Percentiles rank a stretch among this genome's conserved stretches.
These are phyloP conservation scores for Tuber aestivum DNA, from an alignment of 495 filamentous ascomycete species.

Conservation along the genomic window DNA sequence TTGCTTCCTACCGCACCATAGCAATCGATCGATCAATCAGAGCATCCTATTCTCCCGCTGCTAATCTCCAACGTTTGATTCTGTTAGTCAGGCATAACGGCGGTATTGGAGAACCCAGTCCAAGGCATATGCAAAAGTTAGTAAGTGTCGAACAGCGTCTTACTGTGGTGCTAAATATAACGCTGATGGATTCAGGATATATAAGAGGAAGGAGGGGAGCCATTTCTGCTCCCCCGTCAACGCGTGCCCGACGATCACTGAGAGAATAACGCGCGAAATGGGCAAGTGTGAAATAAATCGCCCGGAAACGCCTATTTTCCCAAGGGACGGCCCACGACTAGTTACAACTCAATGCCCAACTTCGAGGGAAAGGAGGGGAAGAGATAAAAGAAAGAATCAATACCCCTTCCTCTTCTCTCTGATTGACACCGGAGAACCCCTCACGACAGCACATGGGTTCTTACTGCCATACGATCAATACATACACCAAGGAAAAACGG, in stretches of 20 bases:
- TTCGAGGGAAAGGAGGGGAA: neutral
- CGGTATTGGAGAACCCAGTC: neutral
- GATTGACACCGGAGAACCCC: neutral
- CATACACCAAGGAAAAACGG: neutral
- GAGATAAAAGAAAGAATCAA: neutral
- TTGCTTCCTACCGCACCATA: neutral
- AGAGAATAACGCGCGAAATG: neutral
- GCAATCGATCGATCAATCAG: neutral
- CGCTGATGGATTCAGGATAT: neutral
- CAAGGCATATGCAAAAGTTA: neutral
- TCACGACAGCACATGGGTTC: neutral
- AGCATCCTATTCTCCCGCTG: neutral
- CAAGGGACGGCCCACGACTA: neutral
- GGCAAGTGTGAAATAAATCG: neutral
- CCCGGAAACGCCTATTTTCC: neutral
- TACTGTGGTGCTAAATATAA: constrained; percentile 4
- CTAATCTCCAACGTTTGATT: neutral
- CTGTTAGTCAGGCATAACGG: neutral
- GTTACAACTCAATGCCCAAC: neutral
- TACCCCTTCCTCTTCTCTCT: neutral
- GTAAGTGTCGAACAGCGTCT: neutral
- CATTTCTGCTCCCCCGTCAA: neutral
- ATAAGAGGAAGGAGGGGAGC: neutral
- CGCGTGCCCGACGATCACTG: neutral
- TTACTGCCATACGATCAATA: neutral